Conservation (phyloP, 2,329 filamentous ascomycete genomes). For the Fusarium vanettenii region DNA sequence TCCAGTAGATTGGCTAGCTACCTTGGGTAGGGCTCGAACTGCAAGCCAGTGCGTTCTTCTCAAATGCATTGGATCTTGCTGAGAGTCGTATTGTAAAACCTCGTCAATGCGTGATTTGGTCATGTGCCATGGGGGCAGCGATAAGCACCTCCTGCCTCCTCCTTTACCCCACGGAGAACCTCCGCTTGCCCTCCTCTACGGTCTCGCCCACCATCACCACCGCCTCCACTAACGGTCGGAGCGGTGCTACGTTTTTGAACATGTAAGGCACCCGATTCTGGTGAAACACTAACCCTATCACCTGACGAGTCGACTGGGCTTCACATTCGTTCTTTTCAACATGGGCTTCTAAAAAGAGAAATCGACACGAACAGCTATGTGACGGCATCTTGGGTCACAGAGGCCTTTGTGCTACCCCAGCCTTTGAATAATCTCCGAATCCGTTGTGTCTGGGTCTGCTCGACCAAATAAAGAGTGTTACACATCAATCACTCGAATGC, state of each 20-base stretch:
- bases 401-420: conserved; percentile 23
- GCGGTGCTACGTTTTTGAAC: neutral
- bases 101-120: conserved; percentile 24
- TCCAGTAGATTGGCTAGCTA: no score
- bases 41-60: conserved; percentile 5
- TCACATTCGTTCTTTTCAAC: conserved; percentile 19
- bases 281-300: conserved; percentile 25
- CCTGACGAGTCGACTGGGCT: conserved; percentile 24
- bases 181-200: neutral
- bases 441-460: conserved; percentile 3
- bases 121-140: conserved; percentile 14
- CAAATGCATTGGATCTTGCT: neutral
- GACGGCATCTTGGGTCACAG: conserved; percentile 19
- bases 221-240: conserved; percentile 1
- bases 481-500: conserved; percentile 12
- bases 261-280: conserved; percentile 39
- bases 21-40: no score
- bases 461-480: conserved; percentile 2
- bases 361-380: conserved; percentile 8
- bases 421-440: conserved; percentile 35
- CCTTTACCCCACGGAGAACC: neutral
- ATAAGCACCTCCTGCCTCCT: conserved; percentile 8
- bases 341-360: conserved; percentile 20
- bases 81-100: neutral
- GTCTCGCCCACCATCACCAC: conserved; percentile 10